Evolutionary conservation across 208 protist species (phyloP).

Genomic region (Trypanosoma platydactyli): DNA sequence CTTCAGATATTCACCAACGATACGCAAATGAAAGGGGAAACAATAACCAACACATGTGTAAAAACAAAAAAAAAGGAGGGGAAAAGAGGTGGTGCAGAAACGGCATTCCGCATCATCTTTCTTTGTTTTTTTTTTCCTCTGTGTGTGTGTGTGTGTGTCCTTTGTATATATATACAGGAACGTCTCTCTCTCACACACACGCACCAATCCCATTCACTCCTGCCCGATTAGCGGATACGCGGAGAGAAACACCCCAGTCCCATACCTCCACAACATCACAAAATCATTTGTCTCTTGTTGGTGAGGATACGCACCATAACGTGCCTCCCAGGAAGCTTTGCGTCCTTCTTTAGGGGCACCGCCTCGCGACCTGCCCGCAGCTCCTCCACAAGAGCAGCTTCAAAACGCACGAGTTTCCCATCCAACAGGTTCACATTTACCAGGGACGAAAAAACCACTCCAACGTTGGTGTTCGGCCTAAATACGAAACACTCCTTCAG

Average conservation of each 20-base stretch:
- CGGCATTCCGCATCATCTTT: no score
- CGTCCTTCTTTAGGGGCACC: slow-evolving; percentile 52
- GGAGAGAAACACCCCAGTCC: background rate
- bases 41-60: background rate
- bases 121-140: no score
- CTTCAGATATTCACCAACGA: no score
- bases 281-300: slow-evolving; percentile 72
- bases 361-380: background rate
- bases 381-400: slow-evolving; percentile 44
- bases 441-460: slow-evolving; percentile 75
- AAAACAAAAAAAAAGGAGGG: no score
- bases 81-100: no score
- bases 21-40: background rate
- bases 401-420: slow-evolving; percentile 87
- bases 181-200: background rate
- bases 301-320: slow-evolving; percentile 77
- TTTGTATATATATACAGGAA: no score
- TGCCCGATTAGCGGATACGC: background rate
- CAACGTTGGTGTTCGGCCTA: slow-evolving; percentile 59
- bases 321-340: slow-evolving; percentile 36
- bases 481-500: slow-evolving; percentile 80
- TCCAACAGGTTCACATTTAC: slow-evolving; percentile 53
- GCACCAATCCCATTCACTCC: background rate
- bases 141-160: no score
- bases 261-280: slow-evolving; percentile 10